Percentiles rank a stretch among this genome's conserved stretches.
phyloP scores from a whole-genome alignment of 495 filamentous ascomycete species.

The Penicillium dipodomyicola region DNA sequence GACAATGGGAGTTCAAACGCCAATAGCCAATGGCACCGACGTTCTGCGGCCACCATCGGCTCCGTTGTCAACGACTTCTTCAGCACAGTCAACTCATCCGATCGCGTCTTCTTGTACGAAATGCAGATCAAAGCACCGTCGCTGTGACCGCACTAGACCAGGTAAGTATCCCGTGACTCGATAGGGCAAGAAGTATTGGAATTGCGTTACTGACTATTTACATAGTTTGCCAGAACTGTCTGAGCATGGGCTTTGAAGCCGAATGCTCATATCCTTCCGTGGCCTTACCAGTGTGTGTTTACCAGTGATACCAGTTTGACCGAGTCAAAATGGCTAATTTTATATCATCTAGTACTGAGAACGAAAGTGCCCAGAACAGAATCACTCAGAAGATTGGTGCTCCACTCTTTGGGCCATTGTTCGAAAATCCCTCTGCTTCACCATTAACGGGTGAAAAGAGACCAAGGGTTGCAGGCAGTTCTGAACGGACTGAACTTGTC shows the following conservation, averaged over 20 bases:
- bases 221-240: neutral
- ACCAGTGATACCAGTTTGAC: too few relatives aligned
- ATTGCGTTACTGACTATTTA: neutral
- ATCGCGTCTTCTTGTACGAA: neutral
- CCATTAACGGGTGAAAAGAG: neutral
- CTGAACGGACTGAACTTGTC: neutral
- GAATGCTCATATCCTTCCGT: neutral
- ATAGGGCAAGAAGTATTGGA: neutral
- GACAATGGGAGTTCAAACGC: neutral
- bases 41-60: neutral
- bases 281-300: neutral
- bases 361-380: neutral
- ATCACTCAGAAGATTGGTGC: neutral
- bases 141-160: conserved; percentile 3
- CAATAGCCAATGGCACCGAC: neutral
- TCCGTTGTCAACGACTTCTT: neutral
- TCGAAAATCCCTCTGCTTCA: neutral
- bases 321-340: neutral
- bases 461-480: neutral
- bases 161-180: neutral
- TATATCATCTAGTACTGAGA: neutral
- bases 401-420: neutral
- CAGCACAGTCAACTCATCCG: neutral
- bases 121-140: neutral
- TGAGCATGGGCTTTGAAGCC: neutral